Conservation (phyloP, 2,329 filamentous ascomycete species). For the Fusarium ramigenum region DNA sequence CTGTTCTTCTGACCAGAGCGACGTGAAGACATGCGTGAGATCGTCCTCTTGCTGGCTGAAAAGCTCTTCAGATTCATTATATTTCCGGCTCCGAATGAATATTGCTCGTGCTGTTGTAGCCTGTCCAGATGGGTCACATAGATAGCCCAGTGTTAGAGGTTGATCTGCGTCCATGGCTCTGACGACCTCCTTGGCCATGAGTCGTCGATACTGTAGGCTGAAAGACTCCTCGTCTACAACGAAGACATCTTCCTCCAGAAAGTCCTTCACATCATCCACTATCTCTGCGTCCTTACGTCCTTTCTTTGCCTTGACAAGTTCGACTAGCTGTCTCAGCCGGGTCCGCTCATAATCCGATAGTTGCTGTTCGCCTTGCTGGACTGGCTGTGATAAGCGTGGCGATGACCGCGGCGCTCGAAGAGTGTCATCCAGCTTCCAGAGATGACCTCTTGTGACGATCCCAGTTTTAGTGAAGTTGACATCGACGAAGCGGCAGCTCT, state of each 20-base stretch:
- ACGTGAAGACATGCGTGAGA: slow-evolving; percentile 26
- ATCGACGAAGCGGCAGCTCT: slow-evolving; percentile 39
- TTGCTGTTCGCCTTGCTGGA: slow-evolving; percentile 6
- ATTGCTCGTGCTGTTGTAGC: slow-evolving; percentile 14
- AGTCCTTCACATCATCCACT: not conserved
- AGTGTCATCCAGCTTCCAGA: slow-evolving; percentile 38
- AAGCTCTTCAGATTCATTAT: not conserved
- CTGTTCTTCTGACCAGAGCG: slow-evolving; percentile 19
- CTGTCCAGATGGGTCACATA: slow-evolving; percentile 6
- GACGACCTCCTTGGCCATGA: slow-evolving; percentile 31
- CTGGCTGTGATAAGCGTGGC: slow-evolving; percentile 6
- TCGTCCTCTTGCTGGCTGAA: not conserved
- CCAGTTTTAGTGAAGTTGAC: slow-evolving; percentile 27
- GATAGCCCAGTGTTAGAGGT: slow-evolving; percentile 20
- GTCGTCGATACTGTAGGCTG: slow-evolving; percentile 20
- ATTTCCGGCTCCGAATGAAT: slow-evolving; percentile 2
- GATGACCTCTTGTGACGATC: slow-evolving; percentile 36
- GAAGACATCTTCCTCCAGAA: slow-evolving; percentile 22
- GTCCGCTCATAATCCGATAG: slow-evolving; percentile 23
- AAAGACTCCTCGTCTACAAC: slow-evolving; percentile 13
- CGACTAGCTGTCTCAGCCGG: slow-evolving; percentile 21
- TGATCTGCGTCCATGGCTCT: slow-evolving; percentile 28
- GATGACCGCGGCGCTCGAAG: slow-evolving; percentile 28
- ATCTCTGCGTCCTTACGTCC: not conserved
- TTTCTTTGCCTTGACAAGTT: slow-evolving; percentile 6